Conservation (phyloP, 2,329 filamentous ascomycete species). For the Botrytis sinoallii region DNA sequence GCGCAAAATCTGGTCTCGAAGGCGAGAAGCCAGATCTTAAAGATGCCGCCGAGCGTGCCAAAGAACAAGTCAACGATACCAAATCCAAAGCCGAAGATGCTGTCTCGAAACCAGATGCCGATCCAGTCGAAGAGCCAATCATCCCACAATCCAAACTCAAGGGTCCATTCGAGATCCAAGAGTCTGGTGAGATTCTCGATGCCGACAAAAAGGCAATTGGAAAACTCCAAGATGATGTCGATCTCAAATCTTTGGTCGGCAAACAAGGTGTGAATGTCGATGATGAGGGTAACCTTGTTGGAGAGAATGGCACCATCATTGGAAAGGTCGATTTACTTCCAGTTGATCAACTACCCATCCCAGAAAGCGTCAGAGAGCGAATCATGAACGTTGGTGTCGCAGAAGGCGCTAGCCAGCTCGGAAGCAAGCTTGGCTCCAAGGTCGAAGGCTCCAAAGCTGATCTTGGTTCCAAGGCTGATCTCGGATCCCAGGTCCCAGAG, state of each 20-base stretch:
- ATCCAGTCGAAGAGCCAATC: constrained; percentile 2
- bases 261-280: constrained; percentile 51
- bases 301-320: constrained; percentile 58
- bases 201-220: constrained; percentile 16
- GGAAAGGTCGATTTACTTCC: constrained; percentile 45
- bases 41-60: neutral
- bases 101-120: constrained; percentile 38
- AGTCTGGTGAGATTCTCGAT: constrained; percentile 15
- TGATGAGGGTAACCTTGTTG: constrained; percentile 56
- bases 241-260: constrained; percentile 10
- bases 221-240: constrained; percentile 13
- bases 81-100: constrained; percentile 4
- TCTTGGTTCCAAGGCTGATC: constrained; percentile 2
- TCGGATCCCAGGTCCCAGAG: constrained; percentile 11
- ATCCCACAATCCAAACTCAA: constrained; percentile 14
- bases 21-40: constrained; percentile 36
- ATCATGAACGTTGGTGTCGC: constrained; percentile 10
- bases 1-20: constrained; percentile 18
- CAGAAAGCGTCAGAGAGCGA: constrained; percentile 14
- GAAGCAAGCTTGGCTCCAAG: constrained; percentile 10
- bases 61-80: neutral
- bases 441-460: neutral
- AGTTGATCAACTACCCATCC: constrained; percentile 16
- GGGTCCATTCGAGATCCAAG: constrained; percentile 19
- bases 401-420: constrained; percentile 3